Conservation (phyloP, 2,329 filamentous ascomycete genomes). For the Epichloe brachyelytri region DNA sequence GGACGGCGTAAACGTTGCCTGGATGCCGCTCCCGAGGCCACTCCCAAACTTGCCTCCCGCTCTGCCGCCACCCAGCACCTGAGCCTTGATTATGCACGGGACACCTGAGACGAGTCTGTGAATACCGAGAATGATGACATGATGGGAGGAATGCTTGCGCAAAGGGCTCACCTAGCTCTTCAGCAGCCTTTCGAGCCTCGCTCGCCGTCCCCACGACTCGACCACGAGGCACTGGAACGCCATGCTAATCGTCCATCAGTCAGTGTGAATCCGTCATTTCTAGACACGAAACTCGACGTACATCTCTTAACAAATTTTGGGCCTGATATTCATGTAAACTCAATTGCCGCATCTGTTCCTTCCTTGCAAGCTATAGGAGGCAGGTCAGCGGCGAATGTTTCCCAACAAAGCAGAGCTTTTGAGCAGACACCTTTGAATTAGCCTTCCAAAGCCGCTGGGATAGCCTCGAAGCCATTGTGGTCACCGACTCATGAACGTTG, state of each 20-base stretch:
- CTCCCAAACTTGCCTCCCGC: slow-evolving; percentile 6
- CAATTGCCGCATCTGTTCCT: slow-evolving; percentile 7
- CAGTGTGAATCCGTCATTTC: background rate
- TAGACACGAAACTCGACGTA: background rate
- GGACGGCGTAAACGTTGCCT: slow-evolving; percentile 7
- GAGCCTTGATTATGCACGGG: slow-evolving; percentile 15
- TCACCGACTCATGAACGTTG: background rate
- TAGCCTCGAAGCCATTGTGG: background rate
- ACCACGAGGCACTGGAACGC: slow-evolving; percentile 14
- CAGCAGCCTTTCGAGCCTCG: slow-evolving; percentile 11
- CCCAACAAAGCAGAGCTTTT: background rate
- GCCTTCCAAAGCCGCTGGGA: background rate
- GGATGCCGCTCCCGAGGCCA: slow-evolving; percentile 5
- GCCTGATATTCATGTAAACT: slow-evolving; percentile 18
- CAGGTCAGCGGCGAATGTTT: background rate
- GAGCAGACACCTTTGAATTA: background rate
- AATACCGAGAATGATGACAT: background rate
- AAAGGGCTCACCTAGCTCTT: slow-evolving; percentile 13
- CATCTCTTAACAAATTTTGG: slow-evolving; percentile 14
- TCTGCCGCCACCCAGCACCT: slow-evolving; percentile 11
- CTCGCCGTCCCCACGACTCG: slow-evolving; percentile 9
- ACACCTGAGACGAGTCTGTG: slow-evolving; percentile 8
- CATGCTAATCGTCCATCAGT: slow-evolving; percentile 11
- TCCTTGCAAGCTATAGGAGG: background rate
- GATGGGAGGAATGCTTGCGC: background rate